These are phyloP conservation scores for Gyromitra esculenta DNA, from an alignment of 2,329 filamentous ascomycete species.

Conservation along the genomic window DNA sequence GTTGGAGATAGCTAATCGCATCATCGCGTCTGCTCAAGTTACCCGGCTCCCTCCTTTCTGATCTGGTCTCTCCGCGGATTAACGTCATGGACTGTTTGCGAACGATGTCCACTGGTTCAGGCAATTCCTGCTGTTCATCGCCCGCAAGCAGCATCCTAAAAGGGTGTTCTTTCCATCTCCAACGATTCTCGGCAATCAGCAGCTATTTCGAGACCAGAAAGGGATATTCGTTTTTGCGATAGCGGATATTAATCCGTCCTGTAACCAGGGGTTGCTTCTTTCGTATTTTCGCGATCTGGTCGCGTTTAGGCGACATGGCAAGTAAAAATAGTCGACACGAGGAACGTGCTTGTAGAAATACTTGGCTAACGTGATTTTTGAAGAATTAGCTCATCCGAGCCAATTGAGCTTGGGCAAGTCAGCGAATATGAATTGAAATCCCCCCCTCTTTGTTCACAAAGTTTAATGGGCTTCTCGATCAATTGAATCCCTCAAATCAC, in stretches of 20 bases:
- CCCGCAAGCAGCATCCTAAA: constrained; percentile 2
- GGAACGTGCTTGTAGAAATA: too few species aligned
- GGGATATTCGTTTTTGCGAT: background rate
- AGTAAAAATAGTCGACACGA: too few species aligned
- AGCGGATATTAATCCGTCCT: background rate
- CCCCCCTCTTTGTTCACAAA: too few species aligned
- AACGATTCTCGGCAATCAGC: background rate
- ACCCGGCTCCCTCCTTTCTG: background rate
- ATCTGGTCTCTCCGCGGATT: background rate
- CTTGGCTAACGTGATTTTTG: too few species aligned
- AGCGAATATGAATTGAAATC: too few species aligned
- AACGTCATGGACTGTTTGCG: background rate
- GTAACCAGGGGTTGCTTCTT: background rate
- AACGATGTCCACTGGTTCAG: background rate
- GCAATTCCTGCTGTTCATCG: background rate
- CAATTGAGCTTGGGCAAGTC: too few species aligned
- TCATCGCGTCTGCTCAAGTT: background rate
- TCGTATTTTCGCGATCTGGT: background rate
- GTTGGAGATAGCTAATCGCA: background rate
- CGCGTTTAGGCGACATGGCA: background rate
- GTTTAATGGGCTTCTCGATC: too few species aligned
- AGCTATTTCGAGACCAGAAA: background rate
- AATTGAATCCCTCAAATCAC: too few species aligned
- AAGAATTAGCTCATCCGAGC: too few species aligned
- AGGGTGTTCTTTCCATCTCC: background rate